phyloP scores from a whole-genome alignment of 1,139 yeast species.

The Citeromyces hawaiiensis region DNA sequence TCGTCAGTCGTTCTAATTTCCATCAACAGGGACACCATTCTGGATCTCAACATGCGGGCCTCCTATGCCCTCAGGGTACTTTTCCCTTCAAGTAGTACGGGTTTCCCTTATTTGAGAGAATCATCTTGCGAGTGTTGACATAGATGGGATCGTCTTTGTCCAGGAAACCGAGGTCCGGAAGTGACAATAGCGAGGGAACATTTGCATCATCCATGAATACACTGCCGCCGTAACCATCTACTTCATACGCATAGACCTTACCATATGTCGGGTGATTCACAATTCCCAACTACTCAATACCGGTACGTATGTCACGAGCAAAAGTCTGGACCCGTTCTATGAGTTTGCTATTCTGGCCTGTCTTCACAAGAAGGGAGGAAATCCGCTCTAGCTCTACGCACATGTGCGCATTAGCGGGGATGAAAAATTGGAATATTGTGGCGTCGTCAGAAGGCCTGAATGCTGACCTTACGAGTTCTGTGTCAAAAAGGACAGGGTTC shows the following conservation, averaged over 20 bases:
- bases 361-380: constrained; percentile 7
- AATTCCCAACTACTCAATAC: constrained; percentile 53
- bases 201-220: constrained; percentile 86
- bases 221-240: constrained; percentile 75
- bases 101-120: constrained; percentile 55
- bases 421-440: constrained; percentile 62
- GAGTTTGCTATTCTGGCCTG: constrained; percentile 7
- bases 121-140: constrained; percentile 69
- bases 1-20: constrained; percentile 64
- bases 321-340: constrained; percentile 16
- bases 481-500: constrained; percentile 62
- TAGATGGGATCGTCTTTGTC: constrained; percentile 41
- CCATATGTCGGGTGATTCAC: constrained; percentile 60
- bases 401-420: constrained; percentile 80
- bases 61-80: constrained; percentile 61
- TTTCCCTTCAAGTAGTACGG: constrained; percentile 65
- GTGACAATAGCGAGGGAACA: constrained; percentile 66
- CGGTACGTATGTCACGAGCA: constrained; percentile 32
- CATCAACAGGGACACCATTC: constrained; percentile 65
- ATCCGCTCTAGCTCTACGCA: constrained; percentile 36
- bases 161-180: constrained; percentile 70
- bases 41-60: constrained; percentile 82
- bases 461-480: constrained; percentile 73
- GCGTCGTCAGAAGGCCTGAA: constrained; percentile 90
- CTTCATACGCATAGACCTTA: constrained; percentile 74